Evolutionary conservation across 805 yeast species (phyloP).

Genomic region (Saccharomycopsis sp.): DNA sequence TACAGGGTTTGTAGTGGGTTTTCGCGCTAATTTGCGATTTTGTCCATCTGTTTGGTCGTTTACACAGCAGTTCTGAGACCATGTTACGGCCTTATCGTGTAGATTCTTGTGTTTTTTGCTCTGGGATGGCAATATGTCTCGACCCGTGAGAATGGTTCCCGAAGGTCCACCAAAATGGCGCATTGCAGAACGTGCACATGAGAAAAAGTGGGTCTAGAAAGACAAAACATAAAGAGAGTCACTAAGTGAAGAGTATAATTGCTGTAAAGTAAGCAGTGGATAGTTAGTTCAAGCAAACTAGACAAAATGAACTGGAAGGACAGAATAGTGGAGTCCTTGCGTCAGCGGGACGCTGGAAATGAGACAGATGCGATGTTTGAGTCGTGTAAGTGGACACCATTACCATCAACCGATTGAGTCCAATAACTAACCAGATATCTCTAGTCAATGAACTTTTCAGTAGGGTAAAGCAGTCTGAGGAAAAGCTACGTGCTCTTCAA

Average conservation of each 20-base stretch:
- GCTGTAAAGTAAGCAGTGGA: no score
- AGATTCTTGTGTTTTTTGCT: background rate
- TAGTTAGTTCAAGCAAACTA: no score
- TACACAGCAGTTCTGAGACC: no score
- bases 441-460: background rate
- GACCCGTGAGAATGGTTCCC: no score
- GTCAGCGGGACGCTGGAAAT: conserved; percentile 20
- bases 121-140: background rate
- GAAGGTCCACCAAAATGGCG: background rate
- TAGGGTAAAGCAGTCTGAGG: conserved; percentile 17
- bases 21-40: no score
- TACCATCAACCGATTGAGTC: background rate
- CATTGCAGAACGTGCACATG: background rate
- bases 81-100: no score
- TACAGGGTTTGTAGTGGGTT: no score
- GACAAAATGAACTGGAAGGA: conserved; percentile 18
- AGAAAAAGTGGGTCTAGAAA: no score
- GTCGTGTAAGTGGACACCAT: background rate
- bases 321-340: conserved; percentile 9
- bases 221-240: no score
- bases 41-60: no score
- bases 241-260: no score
- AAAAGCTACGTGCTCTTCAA: conserved; percentile 2
- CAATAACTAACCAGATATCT: background rate
- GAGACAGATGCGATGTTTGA: conserved; percentile 15